Evolutionary conservation across 2,329 filamentous ascomycete species (phyloP), one percentile per base, ranked within the genome.

Genomic region (Epichloe elymi): DNA sequence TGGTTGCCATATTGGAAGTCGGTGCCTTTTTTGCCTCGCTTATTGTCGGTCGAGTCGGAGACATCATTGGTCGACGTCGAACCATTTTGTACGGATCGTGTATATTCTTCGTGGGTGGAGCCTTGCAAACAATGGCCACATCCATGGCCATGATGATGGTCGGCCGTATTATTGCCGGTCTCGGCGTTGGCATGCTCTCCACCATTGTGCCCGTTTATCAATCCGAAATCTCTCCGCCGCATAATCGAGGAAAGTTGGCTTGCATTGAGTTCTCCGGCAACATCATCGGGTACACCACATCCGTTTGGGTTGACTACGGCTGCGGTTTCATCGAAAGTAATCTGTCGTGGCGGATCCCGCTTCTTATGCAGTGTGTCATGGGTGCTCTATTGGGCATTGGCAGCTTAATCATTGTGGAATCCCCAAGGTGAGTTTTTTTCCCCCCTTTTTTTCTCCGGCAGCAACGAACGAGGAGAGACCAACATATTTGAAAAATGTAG

Each of bases 221-320:
- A 65, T 91, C 89, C 43, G 90, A 95, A 65, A 95, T 95, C 62
- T 96, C 91, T 42, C 93, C 93, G 46, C 89, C 93, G 5, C 93
- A 98, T 64, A 97, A 95, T 67, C 80, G 93, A 61, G 93, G 93
- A 56, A 94, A 93, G 70, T 76, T 98, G 55, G 93, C 91, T 23
- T 97, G 93, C 67, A 97, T 98, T 58, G 93, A 98, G 67, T 98
- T 97, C 63, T 91, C 91, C 0, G 93, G 93, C 50, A 98, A 98
- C 68, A 95, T 98, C 56, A 84, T 88, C 54, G 93, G 93, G 35
- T 98, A 98, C 65, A 85, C 91, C 50, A 89, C 88, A 49, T 97
- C 91, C 59, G 91, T 97, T 20, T 98, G 93, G 93, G 91, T 97
- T 30, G 93, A 98, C 67, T 98, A 97, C 69, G 91, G 93, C 61